Conservation (phyloP, 208 protist species). For the Leishmania gerbilli region DNA sequence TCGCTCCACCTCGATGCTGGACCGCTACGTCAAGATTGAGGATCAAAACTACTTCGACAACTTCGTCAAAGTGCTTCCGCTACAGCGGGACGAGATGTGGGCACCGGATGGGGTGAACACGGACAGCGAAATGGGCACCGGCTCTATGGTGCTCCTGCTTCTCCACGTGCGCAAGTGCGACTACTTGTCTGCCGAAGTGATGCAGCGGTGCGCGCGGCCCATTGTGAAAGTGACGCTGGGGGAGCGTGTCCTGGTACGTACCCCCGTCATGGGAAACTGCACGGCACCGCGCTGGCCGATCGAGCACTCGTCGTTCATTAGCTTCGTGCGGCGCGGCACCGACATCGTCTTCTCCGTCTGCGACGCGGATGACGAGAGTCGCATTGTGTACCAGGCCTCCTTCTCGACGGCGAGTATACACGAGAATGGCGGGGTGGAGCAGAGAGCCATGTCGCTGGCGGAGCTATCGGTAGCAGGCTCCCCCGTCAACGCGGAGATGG, state of each 20-base stretch:
- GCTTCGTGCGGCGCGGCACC: constrained; percentile 63
- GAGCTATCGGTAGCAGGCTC: neutral
- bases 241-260: constrained; percentile 66
- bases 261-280: constrained; percentile 49
- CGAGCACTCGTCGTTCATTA: constrained; percentile 79
- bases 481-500: neutral
- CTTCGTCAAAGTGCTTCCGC: constrained; percentile 69
- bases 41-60: constrained; percentile 88
- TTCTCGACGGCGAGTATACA: constrained; percentile 49
- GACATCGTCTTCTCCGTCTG: constrained; percentile 70
- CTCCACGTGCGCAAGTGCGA: constrained; percentile 74
- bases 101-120: constrained; percentile 43
- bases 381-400: constrained; percentile 52
- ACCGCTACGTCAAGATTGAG: constrained; percentile 88
- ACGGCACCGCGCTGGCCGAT: constrained; percentile 59
- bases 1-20: constrained; percentile 66
- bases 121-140: constrained; percentile 17
- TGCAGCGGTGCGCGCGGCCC: constrained; percentile 40
- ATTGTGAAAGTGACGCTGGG: constrained; percentile 75
- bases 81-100: constrained; percentile 73
- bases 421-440: constrained; percentile 73
- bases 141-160: constrained; percentile 70
- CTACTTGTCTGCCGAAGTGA: constrained; percentile 31
- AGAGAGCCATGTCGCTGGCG: constrained; percentile 43
- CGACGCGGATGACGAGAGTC: constrained; percentile 49